phyloP scores from a whole-genome alignment of 202 grass and related monocot genomes.

The Carex arenaria region DNA sequence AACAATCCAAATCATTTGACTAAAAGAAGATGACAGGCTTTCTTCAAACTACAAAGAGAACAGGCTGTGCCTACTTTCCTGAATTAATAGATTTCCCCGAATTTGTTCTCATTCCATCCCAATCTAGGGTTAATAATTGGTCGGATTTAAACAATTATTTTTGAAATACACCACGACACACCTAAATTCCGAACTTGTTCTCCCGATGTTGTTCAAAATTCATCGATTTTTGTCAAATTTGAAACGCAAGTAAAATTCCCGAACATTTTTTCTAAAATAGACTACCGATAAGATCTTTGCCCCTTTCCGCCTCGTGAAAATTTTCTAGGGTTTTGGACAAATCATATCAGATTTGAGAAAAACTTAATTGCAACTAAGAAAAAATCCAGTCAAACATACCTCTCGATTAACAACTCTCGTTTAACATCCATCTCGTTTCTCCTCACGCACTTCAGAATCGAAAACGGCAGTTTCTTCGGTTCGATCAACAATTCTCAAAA shows the following conservation, averaged over 20 bases:
- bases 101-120: neutral
- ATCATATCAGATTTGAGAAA: no score
- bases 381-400: no score
- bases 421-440: no score
- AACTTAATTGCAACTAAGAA: no score
- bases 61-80: neutral
- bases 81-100: no score
- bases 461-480: no score
- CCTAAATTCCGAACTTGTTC: neutral
- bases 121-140: neutral
- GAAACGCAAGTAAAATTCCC: neutral
- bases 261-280: neutral
- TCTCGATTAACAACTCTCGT: no score
- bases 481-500: no score
- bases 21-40: neutral
- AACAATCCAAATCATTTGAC: neutral
- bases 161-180: neutral
- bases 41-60: neutral
- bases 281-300: neutral
- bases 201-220: neutral
- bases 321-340: no score
- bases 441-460: no score
- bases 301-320: no score
- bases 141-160: neutral
- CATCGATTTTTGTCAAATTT: neutral